Conservation (phyloP, 106 monocot species). For the Dendrobium officinale region DNA sequence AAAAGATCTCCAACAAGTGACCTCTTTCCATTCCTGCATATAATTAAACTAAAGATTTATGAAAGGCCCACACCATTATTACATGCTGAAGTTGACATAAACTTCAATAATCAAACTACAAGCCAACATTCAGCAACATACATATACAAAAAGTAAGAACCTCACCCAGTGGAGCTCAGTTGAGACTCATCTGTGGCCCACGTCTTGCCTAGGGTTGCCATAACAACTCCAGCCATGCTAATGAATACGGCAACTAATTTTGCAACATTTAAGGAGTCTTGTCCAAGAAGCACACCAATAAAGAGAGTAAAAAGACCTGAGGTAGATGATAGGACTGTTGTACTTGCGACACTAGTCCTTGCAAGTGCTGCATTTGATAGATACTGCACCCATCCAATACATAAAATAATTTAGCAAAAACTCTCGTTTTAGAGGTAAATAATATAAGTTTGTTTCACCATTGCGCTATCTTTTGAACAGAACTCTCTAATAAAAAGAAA, state of each 20-base stretch:
- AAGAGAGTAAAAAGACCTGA: constrained; percentile 94
- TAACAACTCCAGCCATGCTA: constrained; percentile 93
- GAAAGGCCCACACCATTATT: background rate
- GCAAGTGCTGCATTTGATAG: constrained; percentile 98
- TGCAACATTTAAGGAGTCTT: constrained; percentile 79
- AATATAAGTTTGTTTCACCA: background rate
- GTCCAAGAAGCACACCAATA: constrained; percentile 69
- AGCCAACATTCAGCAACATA: background rate
- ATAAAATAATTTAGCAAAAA: constrained; percentile 4
- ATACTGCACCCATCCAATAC: constrained; percentile 50
- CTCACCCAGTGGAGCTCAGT: constrained; percentile 55
- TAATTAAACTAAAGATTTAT: background rate
- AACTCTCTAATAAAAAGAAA: background rate
- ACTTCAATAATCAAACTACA: background rate
- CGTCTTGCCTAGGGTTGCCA: constrained; percentile 96
- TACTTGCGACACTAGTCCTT: constrained; percentile 96
- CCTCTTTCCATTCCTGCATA: constrained; percentile 50
- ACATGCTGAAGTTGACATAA: background rate
- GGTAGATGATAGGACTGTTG: constrained; percentile 92
- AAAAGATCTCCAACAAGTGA: constrained; percentile 90
- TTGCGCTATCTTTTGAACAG: background rate
- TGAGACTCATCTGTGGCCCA: constrained; percentile 93
- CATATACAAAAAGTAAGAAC: constrained; percentile 3
- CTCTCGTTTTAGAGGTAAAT: background rate
- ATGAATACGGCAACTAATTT: constrained; percentile 88